Base-by-base conservation (phyloP, 2,329 filamentous ascomycete genomes). In the Xylaria multiplex region DNA sequence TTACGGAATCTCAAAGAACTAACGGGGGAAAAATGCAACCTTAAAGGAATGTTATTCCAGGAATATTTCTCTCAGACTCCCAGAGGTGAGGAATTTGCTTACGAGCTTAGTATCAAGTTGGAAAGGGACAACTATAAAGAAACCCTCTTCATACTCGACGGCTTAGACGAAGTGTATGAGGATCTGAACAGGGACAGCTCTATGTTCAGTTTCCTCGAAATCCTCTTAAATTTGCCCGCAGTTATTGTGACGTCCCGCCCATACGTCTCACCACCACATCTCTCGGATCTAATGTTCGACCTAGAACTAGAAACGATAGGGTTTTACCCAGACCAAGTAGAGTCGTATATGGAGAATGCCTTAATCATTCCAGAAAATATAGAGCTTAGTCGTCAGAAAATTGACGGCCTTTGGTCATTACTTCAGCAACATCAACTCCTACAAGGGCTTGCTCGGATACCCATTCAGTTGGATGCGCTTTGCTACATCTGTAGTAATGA, bases 181-280 rank as follows among this genome's bases (percentile, higher is more conserved):
- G 2, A 3, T 14, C 24, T 53, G 24, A n/a, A 19, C 22, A 14
- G 11, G 35, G 35, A 37, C 35, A 37, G 9, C 11, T 11, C 4
- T 37, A 37, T 37, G 6, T 37, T 37, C 35, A 7, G 11, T 8
- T 11, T 37, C 2, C 35, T 37, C 11, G 6, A 37, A 37, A 37
- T 7, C 6, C 2, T 16, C 11, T 45, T 16, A 9, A 59, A 30
- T 48, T 13, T 6, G 37, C 37, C 49, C 2, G 37, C 53, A 24
- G 46, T 61, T 27, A 61, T 61, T n/a, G 49, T 54, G 9, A 61
- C 59, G 24, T 61, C 59, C 11, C 59, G 49, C 8, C 49, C 49
- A 14, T 37, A 27, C 30, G 16, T 53, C 11, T 24, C 27, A 19
- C n/a, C 48, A 8, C 40, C 22, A 3, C 19, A 6, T 13, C 37